These are phyloP conservation scores for Suillus americanus DNA, from an alignment of 768 basidiomycete species.

Conservation along the genomic window DNA sequence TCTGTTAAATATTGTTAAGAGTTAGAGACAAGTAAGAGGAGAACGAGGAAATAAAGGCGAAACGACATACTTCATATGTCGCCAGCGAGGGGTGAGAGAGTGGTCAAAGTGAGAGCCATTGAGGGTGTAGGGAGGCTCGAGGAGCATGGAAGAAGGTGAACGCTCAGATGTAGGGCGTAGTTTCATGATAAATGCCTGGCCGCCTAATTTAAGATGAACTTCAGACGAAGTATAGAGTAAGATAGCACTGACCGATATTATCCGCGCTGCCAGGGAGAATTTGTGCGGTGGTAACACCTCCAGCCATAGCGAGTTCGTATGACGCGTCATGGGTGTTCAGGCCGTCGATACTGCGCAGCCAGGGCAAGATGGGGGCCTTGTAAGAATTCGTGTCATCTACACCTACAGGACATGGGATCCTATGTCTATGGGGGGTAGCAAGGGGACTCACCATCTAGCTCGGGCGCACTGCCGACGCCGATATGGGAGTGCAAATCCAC, in stretches of 20 bases:
- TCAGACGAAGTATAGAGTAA: not conserved
- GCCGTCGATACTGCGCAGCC: slow-evolving; percentile 48
- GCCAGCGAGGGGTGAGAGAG: slow-evolving; percentile 23
- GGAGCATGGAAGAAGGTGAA: slow-evolving; percentile 43
- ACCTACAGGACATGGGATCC: slow-evolving; percentile 29
- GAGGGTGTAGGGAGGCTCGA: slow-evolving; percentile 51
- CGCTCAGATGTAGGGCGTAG: slow-evolving; percentile 45
- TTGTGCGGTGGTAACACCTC: slow-evolving; percentile 48
- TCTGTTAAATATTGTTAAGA: slow-evolving; percentile 15
- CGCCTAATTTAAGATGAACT: slow-evolving; percentile 29
- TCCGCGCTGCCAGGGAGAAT: slow-evolving; percentile 45
- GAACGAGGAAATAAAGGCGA: not conserved
- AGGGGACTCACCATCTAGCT: slow-evolving; percentile 27
- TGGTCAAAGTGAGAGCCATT: slow-evolving; percentile 19
- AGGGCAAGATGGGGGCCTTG: slow-evolving; percentile 62
- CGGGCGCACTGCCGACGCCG: slow-evolving; percentile 39
- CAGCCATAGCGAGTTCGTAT: slow-evolving; percentile 39
- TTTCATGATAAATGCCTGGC: slow-evolving; percentile 53
- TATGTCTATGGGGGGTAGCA: not conserved
- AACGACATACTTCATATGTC: slow-evolving; percentile 26
- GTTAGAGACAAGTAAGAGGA: not conserved
- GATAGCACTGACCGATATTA: slow-evolving; percentile 24
- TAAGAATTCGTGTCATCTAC: slow-evolving; percentile 57
- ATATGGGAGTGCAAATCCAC: slow-evolving; percentile 50
- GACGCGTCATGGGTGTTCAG: slow-evolving; percentile 46